phyloP scores from a whole-genome alignment of 192 early-diverging fungal species.

The Anaeromyces robustus region DNA sequence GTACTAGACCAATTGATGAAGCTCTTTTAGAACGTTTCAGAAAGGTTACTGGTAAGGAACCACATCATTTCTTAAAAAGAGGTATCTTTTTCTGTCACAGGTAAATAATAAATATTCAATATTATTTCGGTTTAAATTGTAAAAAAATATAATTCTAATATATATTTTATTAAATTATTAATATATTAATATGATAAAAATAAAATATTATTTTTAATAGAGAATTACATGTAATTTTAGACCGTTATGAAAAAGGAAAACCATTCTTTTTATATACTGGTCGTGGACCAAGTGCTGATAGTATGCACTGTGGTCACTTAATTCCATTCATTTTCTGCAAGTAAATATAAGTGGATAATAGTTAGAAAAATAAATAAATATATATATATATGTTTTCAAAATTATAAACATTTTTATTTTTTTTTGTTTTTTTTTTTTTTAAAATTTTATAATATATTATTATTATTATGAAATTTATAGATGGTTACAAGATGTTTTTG shows the following conservation, averaged over 20 bases:
- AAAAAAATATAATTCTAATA: too few relatives aligned
- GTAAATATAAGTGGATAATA: slow-evolving; percentile 14
- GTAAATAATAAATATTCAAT: slow-evolving; percentile 19
- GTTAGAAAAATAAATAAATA: neutral
- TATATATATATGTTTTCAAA: too few relatives aligned
- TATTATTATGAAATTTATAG: slow-evolving; percentile 22
- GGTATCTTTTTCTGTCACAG: slow-evolving; percentile 91
- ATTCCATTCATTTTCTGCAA: slow-evolving; percentile 94
- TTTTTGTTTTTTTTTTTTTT: neutral
- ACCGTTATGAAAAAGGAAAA: slow-evolving; percentile 86
- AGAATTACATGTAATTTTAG: slow-evolving; percentile 69
- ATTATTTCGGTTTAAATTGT: too few relatives aligned
- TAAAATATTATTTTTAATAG: slow-evolving; percentile 7
- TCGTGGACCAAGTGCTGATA: slow-evolving; percentile 76
- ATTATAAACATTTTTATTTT: too few relatives aligned
- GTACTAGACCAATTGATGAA: slow-evolving; percentile 62
- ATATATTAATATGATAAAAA: neutral
- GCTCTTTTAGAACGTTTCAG: slow-evolving; percentile 67
- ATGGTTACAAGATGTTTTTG: slow-evolving; percentile 92
- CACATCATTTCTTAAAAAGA: slow-evolving; percentile 72
- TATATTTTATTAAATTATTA: neutral
- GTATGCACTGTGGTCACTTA: slow-evolving; percentile 96
- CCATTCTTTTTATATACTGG: slow-evolving; percentile 97
- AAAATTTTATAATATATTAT: neutral
- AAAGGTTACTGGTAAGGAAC: slow-evolving; percentile 60